Conservation (phyloP, 2,329 filamentous ascomycete species). For the Claviceps pazoutovae region DNA sequence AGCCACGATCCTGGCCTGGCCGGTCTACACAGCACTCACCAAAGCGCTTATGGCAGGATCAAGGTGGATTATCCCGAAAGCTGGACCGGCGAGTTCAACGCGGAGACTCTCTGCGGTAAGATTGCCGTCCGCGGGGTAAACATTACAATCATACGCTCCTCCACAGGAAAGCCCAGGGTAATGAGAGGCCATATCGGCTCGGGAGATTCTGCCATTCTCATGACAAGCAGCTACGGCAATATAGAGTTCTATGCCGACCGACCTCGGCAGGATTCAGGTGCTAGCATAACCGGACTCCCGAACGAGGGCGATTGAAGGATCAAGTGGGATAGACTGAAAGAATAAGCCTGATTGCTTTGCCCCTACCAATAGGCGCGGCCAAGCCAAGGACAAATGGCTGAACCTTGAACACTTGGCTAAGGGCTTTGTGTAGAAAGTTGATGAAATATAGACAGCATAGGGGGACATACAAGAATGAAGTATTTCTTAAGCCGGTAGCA, state of each 20-base stretch:
- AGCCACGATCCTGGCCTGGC: slow-evolving; percentile 12
- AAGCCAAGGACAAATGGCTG: too few species aligned
- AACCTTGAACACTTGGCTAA: too few species aligned
- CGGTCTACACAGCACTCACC: slow-evolving; percentile 27
- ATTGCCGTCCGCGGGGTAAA: slow-evolving; percentile 28
- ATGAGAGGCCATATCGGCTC: slow-evolving; percentile 28
- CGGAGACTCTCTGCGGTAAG: slow-evolving; percentile 26
- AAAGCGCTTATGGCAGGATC: slow-evolving; percentile 29
- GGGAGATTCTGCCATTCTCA: slow-evolving; percentile 18
- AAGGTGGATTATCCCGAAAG: slow-evolving; percentile 30
- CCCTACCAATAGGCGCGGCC: too few species aligned
- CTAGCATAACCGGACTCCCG: too few species aligned
- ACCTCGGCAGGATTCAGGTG: too few species aligned
- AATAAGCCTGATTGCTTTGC: too few species aligned
- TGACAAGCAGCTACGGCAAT: slow-evolving; percentile 19
- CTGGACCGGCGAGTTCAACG: slow-evolving; percentile 34
- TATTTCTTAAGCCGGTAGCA: too few species aligned
- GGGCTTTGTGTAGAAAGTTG: neutral
- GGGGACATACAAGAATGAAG: too few species aligned
- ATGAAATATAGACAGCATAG: neutral
- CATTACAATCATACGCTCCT: slow-evolving; percentile 22
- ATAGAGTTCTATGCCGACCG: slow-evolving; percentile 9
- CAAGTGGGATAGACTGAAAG: too few species aligned
- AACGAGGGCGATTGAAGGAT: too few species aligned
- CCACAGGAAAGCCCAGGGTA: slow-evolving; percentile 18